Base-by-base conservation (phyloP, 2,329 filamentous ascomycete species). In the Colletotrichum sp. region DNA sequence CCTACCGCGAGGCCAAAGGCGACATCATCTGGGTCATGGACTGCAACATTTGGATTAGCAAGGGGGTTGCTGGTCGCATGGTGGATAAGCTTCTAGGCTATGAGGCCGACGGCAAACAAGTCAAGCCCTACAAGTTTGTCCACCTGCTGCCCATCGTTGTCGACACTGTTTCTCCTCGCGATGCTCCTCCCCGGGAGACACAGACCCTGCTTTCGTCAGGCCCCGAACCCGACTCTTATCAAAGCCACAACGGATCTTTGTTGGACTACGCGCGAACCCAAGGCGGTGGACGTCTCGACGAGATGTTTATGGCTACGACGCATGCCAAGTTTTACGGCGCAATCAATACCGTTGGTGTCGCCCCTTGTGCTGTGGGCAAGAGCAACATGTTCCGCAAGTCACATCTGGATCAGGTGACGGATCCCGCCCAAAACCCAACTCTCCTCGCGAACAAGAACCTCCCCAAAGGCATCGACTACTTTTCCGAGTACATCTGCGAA, bases 271-370 rank as follows among this genome's bases (percentile, higher is more conserved):
- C 86, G 16, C 79, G 78, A 78, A 79, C 81, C 10, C 84, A 86
- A 55, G 92, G 92, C 43, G 97, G 97, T 26, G 96, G 96, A 7
- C 91, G 96, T 1, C 89, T 99, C 0, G 97, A 99, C 82, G 97
- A 99, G 82, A 92, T 96, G 84, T 99, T 98, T 86, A 94, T 99
- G 90, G 93, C 95, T 1, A 97, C 96, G 0, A 92, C 95, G 0
- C 97, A 99, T 83, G 95, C 96, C 79, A 99, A 99, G 82, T 98
- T 99, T 88, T 99, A 99, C 86, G 94, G 94, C 10, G 97, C 96
- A 76, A 99, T 99, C 89, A 98, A 98, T 85, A 95, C 95, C 0
- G 95, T 98, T 18, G 90, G 94, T 5, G 86, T 98, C 68, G 97
- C 97, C 0, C 97, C 97, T 10, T 99, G 97, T 84, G 94, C 98